phyloP scores from a whole-genome alignment of 2,329 filamentous ascomycete species.

The Fusarium nanum region DNA sequence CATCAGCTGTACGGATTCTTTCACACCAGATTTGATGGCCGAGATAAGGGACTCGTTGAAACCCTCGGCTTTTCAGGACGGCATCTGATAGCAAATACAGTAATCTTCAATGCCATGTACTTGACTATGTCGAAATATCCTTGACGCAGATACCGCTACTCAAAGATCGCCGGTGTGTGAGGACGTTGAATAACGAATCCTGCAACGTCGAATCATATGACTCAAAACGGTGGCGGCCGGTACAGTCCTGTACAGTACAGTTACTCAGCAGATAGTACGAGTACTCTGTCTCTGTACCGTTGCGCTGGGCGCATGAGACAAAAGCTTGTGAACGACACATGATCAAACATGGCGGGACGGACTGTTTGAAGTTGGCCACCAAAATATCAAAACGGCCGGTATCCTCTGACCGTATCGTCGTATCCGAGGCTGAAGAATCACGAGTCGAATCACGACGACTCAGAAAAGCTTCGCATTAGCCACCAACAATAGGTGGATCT shows the following conservation, averaged over 20 bases:
- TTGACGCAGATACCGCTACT: slow-evolving; percentile 2
- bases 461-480: slow-evolving; percentile 24
- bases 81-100: not conserved
- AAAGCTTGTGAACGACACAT: slow-evolving; percentile 36
- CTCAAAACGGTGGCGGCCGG: slow-evolving; percentile 30
- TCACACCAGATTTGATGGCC: not conserved
- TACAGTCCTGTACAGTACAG: not conserved
- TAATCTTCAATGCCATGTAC: no score
- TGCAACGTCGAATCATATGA: slow-evolving; percentile 31
- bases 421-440: slow-evolving; percentile 35
- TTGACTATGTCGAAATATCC: not conserved
- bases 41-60: not conserved
- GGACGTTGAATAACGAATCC: slow-evolving; percentile 16
- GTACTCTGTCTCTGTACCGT: slow-evolving; percentile 24
- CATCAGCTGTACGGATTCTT: not conserved
- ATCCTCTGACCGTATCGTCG: slow-evolving; percentile 6
- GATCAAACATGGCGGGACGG: slow-evolving; percentile 23
- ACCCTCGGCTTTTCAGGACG: not conserved
- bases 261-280: slow-evolving; percentile 6
- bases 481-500: slow-evolving; percentile 10
- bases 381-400: slow-evolving; percentile 16
- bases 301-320: slow-evolving; percentile 19
- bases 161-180: slow-evolving; percentile 19
- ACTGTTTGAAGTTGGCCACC: slow-evolving; percentile 14
- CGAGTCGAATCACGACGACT: slow-evolving; percentile 39